Base-by-base conservation (phyloP, 768 basidiomycete genomes). In the Trametes cubensis region DNA sequence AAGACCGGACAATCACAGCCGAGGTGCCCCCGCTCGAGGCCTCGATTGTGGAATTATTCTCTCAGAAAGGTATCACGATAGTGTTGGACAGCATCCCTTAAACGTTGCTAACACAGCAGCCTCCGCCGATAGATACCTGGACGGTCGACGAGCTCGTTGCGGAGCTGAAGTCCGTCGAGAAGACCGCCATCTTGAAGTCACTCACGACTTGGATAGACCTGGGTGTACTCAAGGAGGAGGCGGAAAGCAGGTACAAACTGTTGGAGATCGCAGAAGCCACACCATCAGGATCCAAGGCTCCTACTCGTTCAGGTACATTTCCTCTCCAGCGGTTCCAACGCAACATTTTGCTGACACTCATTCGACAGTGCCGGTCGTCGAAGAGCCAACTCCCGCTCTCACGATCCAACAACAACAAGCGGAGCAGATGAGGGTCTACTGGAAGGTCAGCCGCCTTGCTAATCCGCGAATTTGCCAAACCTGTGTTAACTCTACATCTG, bases 11-110 rank as follows among this genome's bases (percentile, higher is more conserved):
- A 4, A 61, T 97, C 38, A 83, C 85, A 21, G 84, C 84, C 3
- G 87, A 93, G 45, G 93, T 92, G 4, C 86, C 87, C 1, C 93
- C 95, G 0, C 74, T 98, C 20, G 95, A 98, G 71, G 97, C 96
- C 10, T 90, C 93, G 1, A 85, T 96, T 61, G 86, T 95, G 51
- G 94, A 95, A 67, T 78, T 93, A 3, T 97, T 98, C 71, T 87
- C 86, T 0, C 79, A 86, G 60, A 84, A 87, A 73, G 78, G 93
- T 87, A 30, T 23, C 8, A 30, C 3, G 2, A 5, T 26, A 28
- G 8, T 3, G 2, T 15, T 28, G 25, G 4, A 1, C 2, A 49
- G 14, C 25, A 20, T 15, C 6, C 10, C 2, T 28, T 17, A 13
- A 15, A 26, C 25, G 17, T 13, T 23, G 14, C n/a, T 26, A 6